These are phyloP conservation scores for Cutaneotrichosporon mucoides DNA, from an alignment of 1,284 basidiomycete species.

Conservation along the genomic window DNA sequence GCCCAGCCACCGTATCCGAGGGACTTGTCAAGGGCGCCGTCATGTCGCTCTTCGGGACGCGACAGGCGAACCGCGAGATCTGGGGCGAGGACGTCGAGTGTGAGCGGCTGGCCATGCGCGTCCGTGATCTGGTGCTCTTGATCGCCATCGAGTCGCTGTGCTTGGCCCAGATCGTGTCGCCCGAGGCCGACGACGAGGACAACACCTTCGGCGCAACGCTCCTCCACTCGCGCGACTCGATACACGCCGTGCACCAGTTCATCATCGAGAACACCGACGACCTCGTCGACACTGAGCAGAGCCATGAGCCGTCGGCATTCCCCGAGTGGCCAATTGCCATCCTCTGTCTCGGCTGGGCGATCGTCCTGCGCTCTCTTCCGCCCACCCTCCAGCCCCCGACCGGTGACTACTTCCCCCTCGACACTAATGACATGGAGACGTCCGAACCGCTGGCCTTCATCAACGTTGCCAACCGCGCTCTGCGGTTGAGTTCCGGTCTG, in stretches of 20 bases:
- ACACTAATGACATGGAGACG: slow-evolving; percentile 15
- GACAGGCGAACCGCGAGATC: slow-evolving; percentile 37
- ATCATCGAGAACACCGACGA: slow-evolving; percentile 32
- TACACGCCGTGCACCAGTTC: slow-evolving; percentile 33
- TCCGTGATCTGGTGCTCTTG: slow-evolving; percentile 36
- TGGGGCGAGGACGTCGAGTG: slow-evolving; percentile 36
- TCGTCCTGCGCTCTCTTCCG: slow-evolving; percentile 33
- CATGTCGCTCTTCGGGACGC: slow-evolving; percentile 37
- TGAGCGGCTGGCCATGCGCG: slow-evolving; percentile 24
- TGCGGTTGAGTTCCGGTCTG: slow-evolving; percentile 29
- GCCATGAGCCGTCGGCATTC: slow-evolving; percentile 3
- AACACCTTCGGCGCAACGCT: slow-evolving; percentile 24
- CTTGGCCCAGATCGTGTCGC: slow-evolving; percentile 31
- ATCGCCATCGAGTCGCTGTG: slow-evolving; percentile 39
- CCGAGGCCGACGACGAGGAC: slow-evolving; percentile 18
- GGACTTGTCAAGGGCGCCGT: slow-evolving; percentile 35
- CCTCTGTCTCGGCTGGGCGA: slow-evolving; percentile 43
- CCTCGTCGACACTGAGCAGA: slow-evolving; percentile 17
- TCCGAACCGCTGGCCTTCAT: slow-evolving; percentile 23
- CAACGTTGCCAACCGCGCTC: slow-evolving; percentile 30
- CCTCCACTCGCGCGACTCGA: slow-evolving; percentile 27
- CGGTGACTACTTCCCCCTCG: slow-evolving; percentile 18
- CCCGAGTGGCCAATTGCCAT: slow-evolving; percentile 37
- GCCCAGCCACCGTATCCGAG: slow-evolving; percentile 34
- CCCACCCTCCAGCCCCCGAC: slow-evolving; percentile 25